phyloP scores from a whole-genome alignment of 441 rosid genomes.

The Jatropha multifida region DNA sequence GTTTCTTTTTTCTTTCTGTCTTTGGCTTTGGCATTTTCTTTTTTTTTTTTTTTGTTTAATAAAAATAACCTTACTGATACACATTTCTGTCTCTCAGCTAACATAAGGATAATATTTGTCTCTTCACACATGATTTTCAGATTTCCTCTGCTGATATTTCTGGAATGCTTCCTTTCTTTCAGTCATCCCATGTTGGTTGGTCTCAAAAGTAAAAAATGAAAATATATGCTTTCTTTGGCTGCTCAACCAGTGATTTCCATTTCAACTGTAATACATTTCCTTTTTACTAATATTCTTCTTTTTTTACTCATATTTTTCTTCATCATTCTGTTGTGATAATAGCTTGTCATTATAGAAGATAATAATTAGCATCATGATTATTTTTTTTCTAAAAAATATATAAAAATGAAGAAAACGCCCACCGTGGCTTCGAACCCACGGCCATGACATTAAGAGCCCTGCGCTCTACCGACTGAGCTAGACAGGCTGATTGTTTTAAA shows the following conservation, averaged over 20 bases:
- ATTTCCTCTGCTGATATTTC: conserved; percentile 6
- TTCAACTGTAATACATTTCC: background rate
- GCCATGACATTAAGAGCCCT: background rate
- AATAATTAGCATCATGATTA: too few relatives aligned
- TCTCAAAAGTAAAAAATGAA: background rate
- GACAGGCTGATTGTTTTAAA: background rate
- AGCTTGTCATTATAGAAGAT: too few relatives aligned
- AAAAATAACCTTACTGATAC: background rate
- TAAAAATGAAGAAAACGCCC: background rate
- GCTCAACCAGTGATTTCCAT: background rate
- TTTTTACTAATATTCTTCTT: too few relatives aligned
- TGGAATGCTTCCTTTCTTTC: background rate
- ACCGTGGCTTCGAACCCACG: background rate
- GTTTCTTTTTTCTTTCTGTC: background rate
- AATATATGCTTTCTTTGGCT: conserved; percentile 7
- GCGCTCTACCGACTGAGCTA: background rate
- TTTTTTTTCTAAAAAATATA: too few relatives aligned
- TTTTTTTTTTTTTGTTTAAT: background rate
- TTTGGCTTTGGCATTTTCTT: conserved; percentile 1
- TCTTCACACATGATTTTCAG: background rate
- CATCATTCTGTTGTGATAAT: too few relatives aligned
- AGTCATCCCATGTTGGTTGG: conserved; percentile 12
- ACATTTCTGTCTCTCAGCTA: background rate
- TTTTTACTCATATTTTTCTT: too few relatives aligned
- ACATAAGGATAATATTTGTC: background rate